Percentiles rank a stretch among this genome's conserved stretches.
Evolutionary conservation across 257 asterid species (phyloP).

Genomic region (Fraxinus excelsior): DNA sequence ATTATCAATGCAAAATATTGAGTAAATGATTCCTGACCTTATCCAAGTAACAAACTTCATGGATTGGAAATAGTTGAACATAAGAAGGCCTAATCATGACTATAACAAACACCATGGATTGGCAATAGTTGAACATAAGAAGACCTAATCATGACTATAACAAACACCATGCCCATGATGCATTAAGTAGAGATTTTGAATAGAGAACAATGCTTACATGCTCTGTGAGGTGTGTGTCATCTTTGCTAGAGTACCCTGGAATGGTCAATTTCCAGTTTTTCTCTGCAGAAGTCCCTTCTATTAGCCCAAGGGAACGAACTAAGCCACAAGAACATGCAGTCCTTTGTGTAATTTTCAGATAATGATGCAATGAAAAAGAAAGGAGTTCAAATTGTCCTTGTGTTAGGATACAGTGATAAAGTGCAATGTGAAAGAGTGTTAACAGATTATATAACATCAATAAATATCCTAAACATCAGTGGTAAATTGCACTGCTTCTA

Average conservation of each 20-base stretch:
- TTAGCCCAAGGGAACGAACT: constrained; percentile 27
- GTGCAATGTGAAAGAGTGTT: neutral
- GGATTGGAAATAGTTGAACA: constrained; percentile 11
- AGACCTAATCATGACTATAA: neutral
- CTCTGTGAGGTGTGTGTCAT: constrained; percentile 46
- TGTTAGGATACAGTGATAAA: constrained; percentile 4
- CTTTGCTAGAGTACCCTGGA: constrained; percentile 89
- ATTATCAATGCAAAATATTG: neutral
- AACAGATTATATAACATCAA: neutral
- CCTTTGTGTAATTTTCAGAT: too few species aligned
- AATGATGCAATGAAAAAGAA: neutral
- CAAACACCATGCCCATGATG: constrained; percentile 8
- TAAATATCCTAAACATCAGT: constrained; percentile 3
- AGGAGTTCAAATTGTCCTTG: neutral
- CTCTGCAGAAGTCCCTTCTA: constrained; percentile 56
- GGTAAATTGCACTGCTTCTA: constrained; percentile 7
- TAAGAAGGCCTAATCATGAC: neutral
- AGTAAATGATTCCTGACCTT: neutral
- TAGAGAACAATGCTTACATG: constrained; percentile 53
- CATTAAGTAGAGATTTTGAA: neutral
- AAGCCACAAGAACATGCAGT: neutral
- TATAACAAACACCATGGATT: neutral
- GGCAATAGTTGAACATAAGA: constrained; percentile 9
- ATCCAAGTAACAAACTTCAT: neutral
- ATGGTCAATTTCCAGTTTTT: constrained; percentile 76